Percentiles rank a stretch among this genome's conserved stretches.
These are phyloP conservation scores for Chlamydomonas incerta DNA, from an alignment of 139 green algal genomes.

Conservation along the genomic window DNA sequence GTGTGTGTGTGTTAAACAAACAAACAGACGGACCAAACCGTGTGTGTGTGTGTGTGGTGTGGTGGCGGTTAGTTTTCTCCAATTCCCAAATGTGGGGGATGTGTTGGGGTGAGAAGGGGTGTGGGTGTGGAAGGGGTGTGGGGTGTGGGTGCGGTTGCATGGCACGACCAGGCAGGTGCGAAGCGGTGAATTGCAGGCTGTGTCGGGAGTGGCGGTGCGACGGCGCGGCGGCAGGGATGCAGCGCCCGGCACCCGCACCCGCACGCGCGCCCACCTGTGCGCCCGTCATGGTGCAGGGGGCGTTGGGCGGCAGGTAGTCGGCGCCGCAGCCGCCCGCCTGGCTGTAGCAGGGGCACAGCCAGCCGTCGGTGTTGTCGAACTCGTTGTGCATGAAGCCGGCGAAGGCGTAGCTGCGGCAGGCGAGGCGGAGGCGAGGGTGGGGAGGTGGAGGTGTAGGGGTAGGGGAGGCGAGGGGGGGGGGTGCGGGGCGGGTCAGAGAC, in stretches of 20 bases:
- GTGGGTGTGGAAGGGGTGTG: conserved; percentile 8
- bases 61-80: no score
- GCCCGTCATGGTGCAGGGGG: conserved; percentile 52
- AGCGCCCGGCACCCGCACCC: background rate
- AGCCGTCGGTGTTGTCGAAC: conserved; percentile 56
- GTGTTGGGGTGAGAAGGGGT: no score
- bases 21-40: no score
- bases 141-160: background rate
- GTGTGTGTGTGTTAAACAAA: no score
- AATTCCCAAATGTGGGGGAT: no score
- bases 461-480: no score
- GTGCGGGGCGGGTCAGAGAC: no score
- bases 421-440: background rate
- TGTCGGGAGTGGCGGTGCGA: no score
- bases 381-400: conserved; percentile 76
- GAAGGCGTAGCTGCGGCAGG: conserved; percentile 62
- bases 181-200: background rate
- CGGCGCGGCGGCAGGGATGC: no score
- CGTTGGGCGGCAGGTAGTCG: background rate
- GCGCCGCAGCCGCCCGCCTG: conserved; percentile 14
- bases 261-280: conserved; percentile 29
- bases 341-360: conserved; percentile 58
- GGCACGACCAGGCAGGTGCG: background rate
- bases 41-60: no score
- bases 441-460: no score